Evolutionary conservation across 106 monocot genomes (phyloP).

Genomic region (Agapanthus africanus): DNA sequence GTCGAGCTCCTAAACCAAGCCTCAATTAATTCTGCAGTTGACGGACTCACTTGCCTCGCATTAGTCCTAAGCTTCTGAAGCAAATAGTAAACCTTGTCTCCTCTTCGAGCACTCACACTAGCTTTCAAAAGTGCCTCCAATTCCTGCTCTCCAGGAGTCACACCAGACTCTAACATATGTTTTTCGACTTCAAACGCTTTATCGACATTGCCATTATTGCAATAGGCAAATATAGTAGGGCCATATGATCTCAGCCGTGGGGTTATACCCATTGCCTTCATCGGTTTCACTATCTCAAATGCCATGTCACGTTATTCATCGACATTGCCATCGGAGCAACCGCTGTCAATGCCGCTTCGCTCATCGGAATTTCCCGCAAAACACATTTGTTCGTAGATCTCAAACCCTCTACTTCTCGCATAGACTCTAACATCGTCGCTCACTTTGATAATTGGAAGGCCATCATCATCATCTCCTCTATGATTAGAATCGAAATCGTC

Average conservation of each 20-base stretch:
- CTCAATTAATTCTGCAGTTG: slow-evolving; percentile 45
- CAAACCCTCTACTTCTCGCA: slow-evolving; percentile 48
- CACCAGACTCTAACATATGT: slow-evolving; percentile 51
- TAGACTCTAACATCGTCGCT: slow-evolving; percentile 43
- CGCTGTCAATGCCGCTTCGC: slow-evolving; percentile 67
- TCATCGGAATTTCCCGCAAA: slow-evolving; percentile 33
- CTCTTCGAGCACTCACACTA: slow-evolving; percentile 34
- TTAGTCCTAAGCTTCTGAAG: slow-evolving; percentile 62
- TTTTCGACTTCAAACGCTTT: slow-evolving; percentile 65
- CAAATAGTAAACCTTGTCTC: slow-evolving; percentile 55
- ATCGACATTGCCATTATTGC: slow-evolving; percentile 39
- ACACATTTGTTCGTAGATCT: slow-evolving; percentile 65
- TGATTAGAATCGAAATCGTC: no score
- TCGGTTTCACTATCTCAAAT: slow-evolving; percentile 46
- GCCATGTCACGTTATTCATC: slow-evolving; percentile 51
- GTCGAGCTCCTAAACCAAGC: slow-evolving; percentile 57
- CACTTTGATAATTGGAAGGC: slow-evolving; percentile 20
- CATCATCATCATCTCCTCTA: not conserved
- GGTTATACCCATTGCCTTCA: slow-evolving; percentile 34
- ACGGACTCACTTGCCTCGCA: slow-evolving; percentile 54
- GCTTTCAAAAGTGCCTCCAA: slow-evolving; percentile 52
- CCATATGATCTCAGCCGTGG: slow-evolving; percentile 56
- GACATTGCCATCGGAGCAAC: slow-evolving; percentile 66
- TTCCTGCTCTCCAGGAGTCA: slow-evolving; percentile 59
- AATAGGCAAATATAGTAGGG: slow-evolving; percentile 50